Evolutionary conservation across 805 yeast species (phyloP).

Genomic region (Cyberlindnera maclurae): DNA sequence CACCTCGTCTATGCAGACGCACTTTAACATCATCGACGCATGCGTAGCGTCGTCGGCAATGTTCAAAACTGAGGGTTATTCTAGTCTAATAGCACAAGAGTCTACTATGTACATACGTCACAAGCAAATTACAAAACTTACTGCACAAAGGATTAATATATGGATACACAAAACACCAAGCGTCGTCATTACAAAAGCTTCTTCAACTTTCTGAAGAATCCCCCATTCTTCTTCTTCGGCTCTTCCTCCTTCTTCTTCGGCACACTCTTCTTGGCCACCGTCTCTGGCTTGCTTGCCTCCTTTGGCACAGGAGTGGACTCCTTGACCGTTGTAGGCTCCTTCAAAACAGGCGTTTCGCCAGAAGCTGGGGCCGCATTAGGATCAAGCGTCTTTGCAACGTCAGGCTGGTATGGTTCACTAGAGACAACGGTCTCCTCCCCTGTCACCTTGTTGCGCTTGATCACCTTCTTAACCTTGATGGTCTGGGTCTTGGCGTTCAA

Average conservation of each 20-base stretch:
- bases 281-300: neutral
- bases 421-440: constrained; percentile 33
- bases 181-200: constrained; percentile 7
- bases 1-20: too few species aligned
- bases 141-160: neutral
- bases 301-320: neutral
- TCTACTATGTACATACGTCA: too few species aligned
- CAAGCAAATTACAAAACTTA: too few species aligned
- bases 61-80: too few species aligned
- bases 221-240: constrained; percentile 19
- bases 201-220: constrained; percentile 19
- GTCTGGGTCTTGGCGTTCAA: constrained; percentile 29
- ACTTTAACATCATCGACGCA: too few species aligned
- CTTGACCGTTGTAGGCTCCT: constrained; percentile 1
- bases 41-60: too few species aligned
- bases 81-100: too few species aligned
- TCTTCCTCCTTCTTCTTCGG: constrained; percentile 3
- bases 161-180: neutral
- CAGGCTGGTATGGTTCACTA: constrained; percentile 22
- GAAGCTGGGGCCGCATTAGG: constrained; percentile 1
- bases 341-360: constrained; percentile 3
- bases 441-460: constrained; percentile 33
- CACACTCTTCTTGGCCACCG: neutral
- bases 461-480: constrained; percentile 31
- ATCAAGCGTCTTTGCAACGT: constrained; percentile 14